These are phyloP conservation scores for Anethum foeniculum DNA, from an alignment of 140 eudicot genomes.

Conservation along the genomic window DNA sequence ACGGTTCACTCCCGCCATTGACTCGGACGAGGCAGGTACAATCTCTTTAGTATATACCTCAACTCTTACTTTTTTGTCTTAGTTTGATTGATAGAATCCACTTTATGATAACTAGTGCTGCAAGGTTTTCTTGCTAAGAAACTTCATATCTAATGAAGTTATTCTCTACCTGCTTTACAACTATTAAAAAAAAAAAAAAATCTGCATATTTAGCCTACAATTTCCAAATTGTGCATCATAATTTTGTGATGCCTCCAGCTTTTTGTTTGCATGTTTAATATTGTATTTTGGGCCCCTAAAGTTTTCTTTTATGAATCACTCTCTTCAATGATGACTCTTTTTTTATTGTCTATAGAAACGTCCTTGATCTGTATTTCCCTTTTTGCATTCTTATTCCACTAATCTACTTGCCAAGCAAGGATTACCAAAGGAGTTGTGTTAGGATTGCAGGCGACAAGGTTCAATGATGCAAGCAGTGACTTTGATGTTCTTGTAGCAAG, in stretches of 20 bases:
- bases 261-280: not conserved
- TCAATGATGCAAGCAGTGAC: slow-evolving; percentile 83
- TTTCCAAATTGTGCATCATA: not conserved
- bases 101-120: not conserved
- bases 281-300: not conserved
- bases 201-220: not conserved
- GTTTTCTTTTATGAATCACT: not conserved
- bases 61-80: not conserved
- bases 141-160: not conserved
- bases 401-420: slow-evolving; percentile 1
- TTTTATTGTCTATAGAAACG: not conserved
- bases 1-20: slow-evolving; percentile 93
- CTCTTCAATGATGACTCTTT: not conserved
- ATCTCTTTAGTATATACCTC: not conserved
- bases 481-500: slow-evolving; percentile 98
- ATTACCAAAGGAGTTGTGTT: slow-evolving; percentile 26
- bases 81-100: not conserved
- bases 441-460: slow-evolving; percentile 87
- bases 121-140: not conserved
- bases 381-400: not conserved
- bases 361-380: not conserved
- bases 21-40: slow-evolving; percentile 91
- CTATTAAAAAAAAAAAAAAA: not conserved
- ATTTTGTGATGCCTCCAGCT: not conserved
- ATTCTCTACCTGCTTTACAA: not conserved